Conservation (phyloP, 163 green algal species). For the Chloromonas sp. region DNA sequence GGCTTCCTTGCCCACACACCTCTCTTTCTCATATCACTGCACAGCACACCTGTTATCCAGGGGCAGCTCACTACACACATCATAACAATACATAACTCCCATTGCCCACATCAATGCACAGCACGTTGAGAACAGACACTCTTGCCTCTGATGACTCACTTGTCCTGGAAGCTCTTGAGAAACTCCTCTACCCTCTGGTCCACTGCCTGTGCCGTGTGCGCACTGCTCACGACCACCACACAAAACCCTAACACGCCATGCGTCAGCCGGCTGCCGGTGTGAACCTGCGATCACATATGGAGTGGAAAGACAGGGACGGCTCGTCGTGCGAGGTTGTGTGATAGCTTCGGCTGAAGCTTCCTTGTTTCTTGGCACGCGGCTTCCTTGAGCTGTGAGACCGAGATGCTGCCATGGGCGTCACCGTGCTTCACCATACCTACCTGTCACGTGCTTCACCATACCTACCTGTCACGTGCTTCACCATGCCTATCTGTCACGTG, state of each 20-base stretch:
- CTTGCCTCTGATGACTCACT: neutral
- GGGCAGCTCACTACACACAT: too few relatives aligned
- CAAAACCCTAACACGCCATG: slow-evolving; percentile 76
- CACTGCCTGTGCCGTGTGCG: slow-evolving; percentile 46
- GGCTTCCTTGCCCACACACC: too few relatives aligned
- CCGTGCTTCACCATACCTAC: neutral
- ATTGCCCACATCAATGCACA: too few relatives aligned
- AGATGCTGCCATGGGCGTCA: neutral
- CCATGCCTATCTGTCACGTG: too few relatives aligned
- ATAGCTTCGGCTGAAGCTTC: neutral
- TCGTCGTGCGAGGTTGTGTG: neutral
- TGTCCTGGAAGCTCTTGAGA: slow-evolving; percentile 18
- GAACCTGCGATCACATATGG: slow-evolving; percentile 41
- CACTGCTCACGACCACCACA: slow-evolving; percentile 62
- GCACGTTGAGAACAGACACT: too few relatives aligned
- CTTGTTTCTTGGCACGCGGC: neutral
- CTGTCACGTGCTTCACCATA: neutral
- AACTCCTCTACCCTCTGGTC: slow-evolving; percentile 52
- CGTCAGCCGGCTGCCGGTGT: slow-evolving; percentile 71
- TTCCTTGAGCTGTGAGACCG: neutral
- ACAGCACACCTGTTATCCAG: too few relatives aligned
- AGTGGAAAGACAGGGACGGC: neutral
- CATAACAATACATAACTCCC: too few relatives aligned
- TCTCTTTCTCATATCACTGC: too few relatives aligned
- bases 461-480: neutral